Conservation (phyloP, 1,284 basidiomycete species). For the Trametes sp. region DNA sequence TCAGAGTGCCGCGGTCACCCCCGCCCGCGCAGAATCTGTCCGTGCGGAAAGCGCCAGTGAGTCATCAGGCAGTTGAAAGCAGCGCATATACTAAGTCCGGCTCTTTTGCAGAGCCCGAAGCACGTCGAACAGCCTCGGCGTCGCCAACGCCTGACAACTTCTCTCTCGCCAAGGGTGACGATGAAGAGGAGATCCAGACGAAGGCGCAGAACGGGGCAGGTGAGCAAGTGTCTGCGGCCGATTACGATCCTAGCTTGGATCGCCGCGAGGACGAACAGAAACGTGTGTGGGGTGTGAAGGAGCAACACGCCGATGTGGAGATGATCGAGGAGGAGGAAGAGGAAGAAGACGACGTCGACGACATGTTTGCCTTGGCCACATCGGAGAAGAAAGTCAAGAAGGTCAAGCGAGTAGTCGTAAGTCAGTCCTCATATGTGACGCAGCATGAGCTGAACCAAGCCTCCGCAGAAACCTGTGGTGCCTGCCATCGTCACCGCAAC, state of each 20-base stretch:
- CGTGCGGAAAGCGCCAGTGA: constrained; percentile 27
- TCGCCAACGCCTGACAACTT: constrained; percentile 65
- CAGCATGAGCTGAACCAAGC: constrained; percentile 17
- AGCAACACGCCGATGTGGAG: constrained; percentile 53
- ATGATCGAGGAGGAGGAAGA: constrained; percentile 64
- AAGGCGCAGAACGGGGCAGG: constrained; percentile 56
- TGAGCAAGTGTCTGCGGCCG: constrained; percentile 87
- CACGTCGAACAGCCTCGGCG: constrained; percentile 60
- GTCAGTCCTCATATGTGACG: constrained; percentile 36
- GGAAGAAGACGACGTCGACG: constrained; percentile 81
- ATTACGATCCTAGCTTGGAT: constrained; percentile 92
- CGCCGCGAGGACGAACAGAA: constrained; percentile 82
- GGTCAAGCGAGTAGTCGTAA: constrained; percentile 59
- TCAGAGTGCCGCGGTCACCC: constrained; percentile 52
- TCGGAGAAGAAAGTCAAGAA: constrained; percentile 68
- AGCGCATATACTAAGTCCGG: background rate
- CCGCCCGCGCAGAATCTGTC: constrained; percentile 33
- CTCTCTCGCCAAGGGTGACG: constrained; percentile 65
- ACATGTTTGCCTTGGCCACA: constrained; percentile 84
- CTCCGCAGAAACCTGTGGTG: constrained; percentile 56
- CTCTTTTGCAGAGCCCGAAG: constrained; percentile 42
- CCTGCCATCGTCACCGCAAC: constrained; percentile 76
- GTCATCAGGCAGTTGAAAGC: background rate
- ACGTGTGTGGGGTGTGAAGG: constrained; percentile 60
- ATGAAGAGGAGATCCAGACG: constrained; percentile 53